Evolutionary conservation across 2,329 filamentous ascomycete species (phyloP).

Genomic region (Tympanopsis confertula): DNA sequence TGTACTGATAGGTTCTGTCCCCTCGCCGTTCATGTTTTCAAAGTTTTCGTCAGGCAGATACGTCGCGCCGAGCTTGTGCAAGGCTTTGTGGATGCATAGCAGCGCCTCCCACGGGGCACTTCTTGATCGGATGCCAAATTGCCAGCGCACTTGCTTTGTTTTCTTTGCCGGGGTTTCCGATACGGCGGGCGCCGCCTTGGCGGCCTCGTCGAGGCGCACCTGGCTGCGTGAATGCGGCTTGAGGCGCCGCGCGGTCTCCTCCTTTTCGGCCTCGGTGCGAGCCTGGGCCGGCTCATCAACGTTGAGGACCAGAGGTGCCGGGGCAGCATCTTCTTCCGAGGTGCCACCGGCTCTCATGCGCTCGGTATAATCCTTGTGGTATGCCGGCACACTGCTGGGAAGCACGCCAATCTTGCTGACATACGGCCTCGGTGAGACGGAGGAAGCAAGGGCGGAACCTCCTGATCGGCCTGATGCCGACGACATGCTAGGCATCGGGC

Average conservation of each 20-base stretch:
- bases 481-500: slow-evolving; percentile 40
- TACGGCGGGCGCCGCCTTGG: slow-evolving; percentile 50
- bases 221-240: slow-evolving; percentile 74
- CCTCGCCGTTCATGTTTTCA: slow-evolving; percentile 31
- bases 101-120: slow-evolving; percentile 92
- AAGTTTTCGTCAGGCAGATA: slow-evolving; percentile 65
- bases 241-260: slow-evolving; percentile 67
- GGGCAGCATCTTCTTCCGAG: slow-evolving; percentile 26
- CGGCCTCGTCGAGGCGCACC: slow-evolving; percentile 54
- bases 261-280: slow-evolving; percentile 63
- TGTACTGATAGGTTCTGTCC: slow-evolving; percentile 20
- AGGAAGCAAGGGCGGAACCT: slow-evolving; percentile 29
- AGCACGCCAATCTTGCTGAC: slow-evolving; percentile 83
- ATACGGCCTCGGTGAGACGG: slow-evolving; percentile 39
- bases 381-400: slow-evolving; percentile 79
- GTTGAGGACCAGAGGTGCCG: slow-evolving; percentile 29
- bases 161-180: slow-evolving; percentile 57
- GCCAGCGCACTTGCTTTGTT: slow-evolving; percentile 78
- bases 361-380: slow-evolving; percentile 84
- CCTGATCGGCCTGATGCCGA: slow-evolving; percentile 36
- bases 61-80: slow-evolving; percentile 76
- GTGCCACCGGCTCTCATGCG: slow-evolving; percentile 41
- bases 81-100: slow-evolving; percentile 84
- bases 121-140: slow-evolving; percentile 90
- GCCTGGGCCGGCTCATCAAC: slow-evolving; percentile 35